phyloP scores from a whole-genome alignment of 345 rosid genomes.

The Eutrema japonicum region DNA sequence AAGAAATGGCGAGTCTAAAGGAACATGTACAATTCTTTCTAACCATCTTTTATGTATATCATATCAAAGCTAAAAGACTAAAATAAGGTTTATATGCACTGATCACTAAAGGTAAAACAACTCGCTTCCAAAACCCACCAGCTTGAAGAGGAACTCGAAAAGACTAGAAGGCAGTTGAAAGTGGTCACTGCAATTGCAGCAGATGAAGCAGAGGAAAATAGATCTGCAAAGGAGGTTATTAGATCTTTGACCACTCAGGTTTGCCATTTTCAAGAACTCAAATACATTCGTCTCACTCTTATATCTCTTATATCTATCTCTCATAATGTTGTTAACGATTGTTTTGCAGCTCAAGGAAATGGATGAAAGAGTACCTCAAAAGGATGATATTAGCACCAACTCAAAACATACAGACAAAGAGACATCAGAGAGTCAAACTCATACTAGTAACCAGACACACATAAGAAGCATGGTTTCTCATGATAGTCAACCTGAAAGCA shows the following conservation, averaged over 20 bases:
- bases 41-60: conserved; percentile 11
- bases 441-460: conserved; percentile 42
- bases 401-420: conserved; percentile 42
- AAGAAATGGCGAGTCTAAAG: conserved; percentile 63
- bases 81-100: neutral
- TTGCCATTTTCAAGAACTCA: conserved; percentile 21
- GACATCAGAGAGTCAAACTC: conserved; percentile 24
- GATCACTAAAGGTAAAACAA: conserved; percentile 67
- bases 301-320: neutral
- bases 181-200: conserved; percentile 72
- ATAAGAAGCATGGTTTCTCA: conserved; percentile 46
- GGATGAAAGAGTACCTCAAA: conserved; percentile 55
- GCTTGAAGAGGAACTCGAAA: conserved; percentile 81
- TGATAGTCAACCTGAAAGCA: conserved; percentile 47
- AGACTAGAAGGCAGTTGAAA: conserved; percentile 62
- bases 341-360: conserved; percentile 69
- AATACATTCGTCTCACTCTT: neutral
- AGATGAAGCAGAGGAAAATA: conserved; percentile 87
- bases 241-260: conserved; percentile 84
- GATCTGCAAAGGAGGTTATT: conserved; percentile 81
- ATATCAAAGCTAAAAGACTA: neutral
- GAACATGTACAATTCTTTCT: conserved; percentile 56
- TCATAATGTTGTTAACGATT: neutral
- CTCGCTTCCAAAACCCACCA: conserved; percentile 57
- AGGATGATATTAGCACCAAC: conserved; percentile 41